Evolutionary conservation across 441 rosid species (phyloP).

Genomic region (Brassica balearica): DNA sequence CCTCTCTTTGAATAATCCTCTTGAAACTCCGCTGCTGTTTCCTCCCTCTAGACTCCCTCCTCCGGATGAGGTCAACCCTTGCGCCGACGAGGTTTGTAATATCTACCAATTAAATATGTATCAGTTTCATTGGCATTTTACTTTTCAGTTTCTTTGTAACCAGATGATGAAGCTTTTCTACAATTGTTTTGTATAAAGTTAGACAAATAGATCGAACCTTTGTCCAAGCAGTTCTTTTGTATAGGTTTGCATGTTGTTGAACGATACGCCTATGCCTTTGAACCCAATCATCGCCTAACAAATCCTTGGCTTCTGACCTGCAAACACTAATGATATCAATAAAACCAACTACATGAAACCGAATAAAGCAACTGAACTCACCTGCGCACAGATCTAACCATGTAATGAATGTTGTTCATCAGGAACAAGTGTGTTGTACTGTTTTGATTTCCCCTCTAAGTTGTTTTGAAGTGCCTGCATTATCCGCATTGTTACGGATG

Average conservation of each 20-base stretch:
- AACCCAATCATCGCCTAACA: constrained; percentile 99
- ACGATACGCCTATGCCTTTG: constrained; percentile 96
- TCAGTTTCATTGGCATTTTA: constrained; percentile 10
- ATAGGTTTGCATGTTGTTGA: constrained; percentile 97
- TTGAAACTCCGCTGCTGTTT: constrained; percentile 92
- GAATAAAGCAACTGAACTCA: constrained; percentile 38
- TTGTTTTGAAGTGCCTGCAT: constrained; percentile 99
- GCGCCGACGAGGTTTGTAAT: constrained; percentile 79
- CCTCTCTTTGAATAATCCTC: constrained; percentile 92
- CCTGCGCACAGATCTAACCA: constrained; percentile 99
- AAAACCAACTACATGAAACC: constrained; percentile 10
- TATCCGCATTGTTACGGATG: constrained; percentile 89
- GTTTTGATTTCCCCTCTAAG: constrained; percentile 93
- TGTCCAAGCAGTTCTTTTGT: constrained; percentile 91
- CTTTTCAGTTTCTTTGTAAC: constrained; percentile 4
- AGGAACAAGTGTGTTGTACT: constrained; percentile 93
- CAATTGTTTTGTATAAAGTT: neutral
- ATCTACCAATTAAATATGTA: constrained; percentile 51
- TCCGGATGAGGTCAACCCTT: constrained; percentile 91
- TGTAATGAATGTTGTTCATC: constrained; percentile 97
- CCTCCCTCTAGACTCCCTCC: constrained; percentile 83
- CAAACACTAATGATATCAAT: constrained; percentile 27
- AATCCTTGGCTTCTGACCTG: constrained; percentile 99
- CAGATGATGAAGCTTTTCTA: neutral
- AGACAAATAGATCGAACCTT: constrained; percentile 55